Conservation (phyloP, 305 asterid genomes). For the Coffea humblotiana region DNA sequence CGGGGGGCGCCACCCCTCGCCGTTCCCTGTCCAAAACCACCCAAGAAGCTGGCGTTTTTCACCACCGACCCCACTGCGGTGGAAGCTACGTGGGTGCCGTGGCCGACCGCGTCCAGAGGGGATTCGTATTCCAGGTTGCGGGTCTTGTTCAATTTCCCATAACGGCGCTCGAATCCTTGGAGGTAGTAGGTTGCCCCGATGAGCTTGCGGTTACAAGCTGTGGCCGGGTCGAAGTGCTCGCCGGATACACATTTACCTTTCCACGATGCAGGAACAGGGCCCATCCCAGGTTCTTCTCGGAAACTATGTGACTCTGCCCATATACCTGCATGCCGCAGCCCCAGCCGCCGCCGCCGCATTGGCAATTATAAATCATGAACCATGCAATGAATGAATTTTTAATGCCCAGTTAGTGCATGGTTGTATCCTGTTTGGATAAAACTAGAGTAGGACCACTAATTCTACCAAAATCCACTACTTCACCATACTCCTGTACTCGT, state of each 20-base stretch:
- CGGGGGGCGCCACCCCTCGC: constrained; percentile 76
- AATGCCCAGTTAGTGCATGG: no score
- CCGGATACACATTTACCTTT: constrained; percentile 55
- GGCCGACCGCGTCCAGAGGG: constrained; percentile 54
- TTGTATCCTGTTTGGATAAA: no score
- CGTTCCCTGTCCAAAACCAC: constrained; percentile 43
- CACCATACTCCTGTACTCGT: no score
- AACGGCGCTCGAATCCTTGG: constrained; percentile 43
- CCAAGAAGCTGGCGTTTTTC: constrained; percentile 23
- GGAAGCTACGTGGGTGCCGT: constrained; percentile 76
- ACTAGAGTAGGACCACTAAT: no score
- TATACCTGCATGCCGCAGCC: constrained; percentile 36
- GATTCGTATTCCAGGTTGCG: constrained; percentile 42
- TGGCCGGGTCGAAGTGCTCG: constrained; percentile 40
- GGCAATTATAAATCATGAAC: no score
- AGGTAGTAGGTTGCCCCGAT: constrained; percentile 57
- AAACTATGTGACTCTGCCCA: constrained; percentile 72
- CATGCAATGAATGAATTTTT: no score
- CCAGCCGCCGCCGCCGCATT: neutral
- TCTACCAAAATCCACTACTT: no score
- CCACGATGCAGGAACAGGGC: constrained; percentile 53
- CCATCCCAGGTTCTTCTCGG: constrained; percentile 48
- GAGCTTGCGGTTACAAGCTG: constrained; percentile 54
- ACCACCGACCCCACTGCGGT: constrained; percentile 57
- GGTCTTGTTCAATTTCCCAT: constrained; percentile 34